Conservation (phyloP, 2,329 filamentous ascomycete species). For the Diaporthe destruens region DNA sequence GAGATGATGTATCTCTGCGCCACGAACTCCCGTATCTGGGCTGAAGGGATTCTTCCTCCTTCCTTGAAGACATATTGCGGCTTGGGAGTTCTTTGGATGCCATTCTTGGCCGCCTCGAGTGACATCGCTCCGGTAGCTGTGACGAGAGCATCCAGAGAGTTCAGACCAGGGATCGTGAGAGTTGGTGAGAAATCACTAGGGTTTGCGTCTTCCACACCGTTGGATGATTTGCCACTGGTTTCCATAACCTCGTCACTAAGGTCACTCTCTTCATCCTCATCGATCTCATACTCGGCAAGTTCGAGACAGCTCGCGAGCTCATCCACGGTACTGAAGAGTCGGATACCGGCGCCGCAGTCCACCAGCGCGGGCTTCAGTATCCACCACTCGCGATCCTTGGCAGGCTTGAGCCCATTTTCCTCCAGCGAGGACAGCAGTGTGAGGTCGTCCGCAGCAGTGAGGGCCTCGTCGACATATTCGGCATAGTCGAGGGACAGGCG, state of each 20-base stretch:
- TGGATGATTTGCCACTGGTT: slow-evolving; percentile 37
- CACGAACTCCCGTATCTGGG: slow-evolving; percentile 54
- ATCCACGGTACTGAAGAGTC: slow-evolving; percentile 54
- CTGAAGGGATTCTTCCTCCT: slow-evolving; percentile 52
- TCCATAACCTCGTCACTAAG: slow-evolving; percentile 42
- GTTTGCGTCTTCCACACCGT: slow-evolving; percentile 22
- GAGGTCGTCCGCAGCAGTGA: slow-evolving; percentile 54
- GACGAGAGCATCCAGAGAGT: slow-evolving; percentile 49
- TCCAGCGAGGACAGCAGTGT: slow-evolving; percentile 52
- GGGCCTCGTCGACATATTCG: slow-evolving; percentile 55
- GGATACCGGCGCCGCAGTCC: slow-evolving; percentile 56
- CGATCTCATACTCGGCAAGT: slow-evolving; percentile 51
- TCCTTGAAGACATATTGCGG: slow-evolving; percentile 43
- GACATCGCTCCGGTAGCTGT: slow-evolving; percentile 47
- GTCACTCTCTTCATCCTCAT: slow-evolving; percentile 45
- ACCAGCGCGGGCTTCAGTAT: slow-evolving; percentile 56
- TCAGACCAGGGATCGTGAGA: slow-evolving; percentile 46
- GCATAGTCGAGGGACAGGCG: slow-evolving; percentile 53
- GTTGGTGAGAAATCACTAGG: slow-evolving; percentile 43
- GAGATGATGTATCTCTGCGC: slow-evolving; percentile 54
- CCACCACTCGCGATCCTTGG: slow-evolving; percentile 53
- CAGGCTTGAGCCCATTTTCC: slow-evolving; percentile 49
- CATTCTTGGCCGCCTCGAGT: slow-evolving; percentile 32
- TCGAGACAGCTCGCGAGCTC: slow-evolving; percentile 53
- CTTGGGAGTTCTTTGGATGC: slow-evolving; percentile 41